Conservation (phyloP, 108 stramenopile genomes). For the Nannochloropsis gaditana region DNA sequence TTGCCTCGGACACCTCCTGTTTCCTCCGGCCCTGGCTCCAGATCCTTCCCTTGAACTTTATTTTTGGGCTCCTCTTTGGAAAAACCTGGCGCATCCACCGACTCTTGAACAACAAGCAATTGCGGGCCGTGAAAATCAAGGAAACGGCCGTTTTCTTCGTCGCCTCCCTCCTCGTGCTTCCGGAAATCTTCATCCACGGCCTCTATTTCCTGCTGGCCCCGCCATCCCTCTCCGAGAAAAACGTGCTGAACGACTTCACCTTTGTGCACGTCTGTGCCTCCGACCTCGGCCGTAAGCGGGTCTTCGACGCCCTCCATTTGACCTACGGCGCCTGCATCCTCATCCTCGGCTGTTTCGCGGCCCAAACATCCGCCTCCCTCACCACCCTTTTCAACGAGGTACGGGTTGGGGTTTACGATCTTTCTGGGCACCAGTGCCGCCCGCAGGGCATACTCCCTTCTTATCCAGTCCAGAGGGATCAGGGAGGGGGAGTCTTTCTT, state of each 20-base stretch:
- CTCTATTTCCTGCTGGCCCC: neutral
- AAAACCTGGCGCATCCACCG: neutral
- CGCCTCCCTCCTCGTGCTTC: neutral
- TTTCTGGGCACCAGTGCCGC: too few species aligned
- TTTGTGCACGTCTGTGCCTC: neutral
- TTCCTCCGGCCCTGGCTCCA: neutral
- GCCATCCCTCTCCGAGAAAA: neutral
- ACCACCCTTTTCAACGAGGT: neutral
- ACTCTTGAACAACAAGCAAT: conserved; percentile 1
- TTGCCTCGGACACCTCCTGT: neutral
- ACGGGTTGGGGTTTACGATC: too few species aligned
- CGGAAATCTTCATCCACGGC: neutral
- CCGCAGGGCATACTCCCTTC: too few species aligned
- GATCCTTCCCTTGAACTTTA: neutral
- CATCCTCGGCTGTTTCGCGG: neutral
- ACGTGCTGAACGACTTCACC: neutral
- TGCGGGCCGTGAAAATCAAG: neutral
- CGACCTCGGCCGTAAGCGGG: neutral
- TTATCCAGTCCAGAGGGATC: too few species aligned
- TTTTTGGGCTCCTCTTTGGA: conserved; percentile 7
- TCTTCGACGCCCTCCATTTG: conserved; percentile 10
- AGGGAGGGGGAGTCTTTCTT: too few species aligned
- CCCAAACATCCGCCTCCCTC: neutral
- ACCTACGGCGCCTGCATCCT: neutral
- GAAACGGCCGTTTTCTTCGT: neutral